phyloP scores from a whole-genome alignment of 2,329 filamentous ascomycete genomes.

The Phyllosticta citribraziliensis region DNA sequence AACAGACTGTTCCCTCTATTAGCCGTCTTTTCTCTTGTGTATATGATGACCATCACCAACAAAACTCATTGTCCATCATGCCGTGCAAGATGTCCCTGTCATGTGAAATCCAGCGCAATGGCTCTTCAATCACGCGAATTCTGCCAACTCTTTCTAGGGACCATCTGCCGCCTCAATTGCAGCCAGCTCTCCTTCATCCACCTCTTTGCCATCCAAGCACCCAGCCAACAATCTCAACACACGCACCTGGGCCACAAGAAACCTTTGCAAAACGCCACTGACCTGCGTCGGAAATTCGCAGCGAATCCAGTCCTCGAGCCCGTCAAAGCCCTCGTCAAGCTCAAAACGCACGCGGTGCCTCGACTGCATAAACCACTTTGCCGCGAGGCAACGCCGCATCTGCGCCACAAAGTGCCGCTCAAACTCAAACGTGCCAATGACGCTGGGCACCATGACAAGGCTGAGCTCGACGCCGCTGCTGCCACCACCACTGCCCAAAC shows the following conservation, averaged over 20 bases:
- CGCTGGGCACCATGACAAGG: constrained; percentile 5
- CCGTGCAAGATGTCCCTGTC: too few relatives aligned
- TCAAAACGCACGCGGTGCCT: not conserved
- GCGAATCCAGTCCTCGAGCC: constrained; percentile 5
- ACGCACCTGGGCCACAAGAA: not conserved
- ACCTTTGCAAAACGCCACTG: not conserved
- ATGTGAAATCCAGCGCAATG: too few relatives aligned
- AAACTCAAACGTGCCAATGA: constrained; percentile 8
- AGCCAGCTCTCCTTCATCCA: not conserved
- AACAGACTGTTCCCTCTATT: too few relatives aligned
- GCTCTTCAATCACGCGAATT: too few relatives aligned
- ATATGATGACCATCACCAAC: too few relatives aligned
- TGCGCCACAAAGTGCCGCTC: constrained; percentile 1
- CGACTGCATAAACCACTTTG: constrained; percentile 1
- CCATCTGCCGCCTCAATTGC: not conserved
- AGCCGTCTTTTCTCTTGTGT: too few relatives aligned
- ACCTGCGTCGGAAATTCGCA: constrained; percentile 6
- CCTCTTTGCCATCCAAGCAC: not conserved
- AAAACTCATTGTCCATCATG: too few relatives aligned
- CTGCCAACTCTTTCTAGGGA: not conserved
- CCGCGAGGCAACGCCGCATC: constrained; percentile 2
- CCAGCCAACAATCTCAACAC: not conserved
- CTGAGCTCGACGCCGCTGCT: not conserved
- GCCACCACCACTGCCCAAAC: not conserved
- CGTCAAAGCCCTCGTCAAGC: constrained; percentile 3